phyloP scores from a whole-genome alignment of 1,284 basidiomycete species.

The Anthracocystis panici-leucophaei region DNA sequence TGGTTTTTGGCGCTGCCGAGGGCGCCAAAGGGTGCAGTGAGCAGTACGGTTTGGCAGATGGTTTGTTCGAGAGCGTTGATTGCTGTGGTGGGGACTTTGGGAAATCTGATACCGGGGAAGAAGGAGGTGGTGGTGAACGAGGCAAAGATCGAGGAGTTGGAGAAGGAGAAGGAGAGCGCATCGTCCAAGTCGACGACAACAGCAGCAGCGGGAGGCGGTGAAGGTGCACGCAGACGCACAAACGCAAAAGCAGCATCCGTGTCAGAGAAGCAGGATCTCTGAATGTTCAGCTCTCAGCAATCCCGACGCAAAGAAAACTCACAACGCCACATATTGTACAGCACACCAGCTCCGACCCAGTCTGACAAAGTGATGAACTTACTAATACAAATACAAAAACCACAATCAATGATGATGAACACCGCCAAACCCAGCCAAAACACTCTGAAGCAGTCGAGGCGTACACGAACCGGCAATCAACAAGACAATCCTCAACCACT shows the following conservation, averaged over 20 bases:
- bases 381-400: conserved; percentile 31
- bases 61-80: conserved; percentile 43
- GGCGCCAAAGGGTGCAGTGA: conserved; percentile 55
- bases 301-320: background rate
- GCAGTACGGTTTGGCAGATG: conserved; percentile 52
- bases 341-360: background rate
- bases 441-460: conserved; percentile 28
- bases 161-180: conserved; percentile 7
- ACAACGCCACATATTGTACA: background rate
- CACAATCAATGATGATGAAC: conserved; percentile 31
- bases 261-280: conserved; percentile 34
- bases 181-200: background rate
- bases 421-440: conserved; percentile 20
- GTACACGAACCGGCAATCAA: conserved; percentile 37
- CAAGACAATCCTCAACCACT: conserved; percentile 30
- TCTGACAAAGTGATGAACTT: background rate
- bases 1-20: conserved; percentile 57
- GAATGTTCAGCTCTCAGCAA: background rate
- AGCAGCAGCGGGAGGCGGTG: background rate
- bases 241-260: conserved; percentile 14
- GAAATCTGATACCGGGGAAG: conserved; percentile 25
- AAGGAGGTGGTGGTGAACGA: conserved; percentile 29
- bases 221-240: conserved; percentile 22
- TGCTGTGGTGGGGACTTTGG: conserved; percentile 12
- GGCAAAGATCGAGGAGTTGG: conserved; percentile 15